Evolutionary conservation across 2,329 filamentous ascomycete genomes (phyloP), one percentile per base, ranked within the genome.

Genomic region (Blastomyces parvus): DNA sequence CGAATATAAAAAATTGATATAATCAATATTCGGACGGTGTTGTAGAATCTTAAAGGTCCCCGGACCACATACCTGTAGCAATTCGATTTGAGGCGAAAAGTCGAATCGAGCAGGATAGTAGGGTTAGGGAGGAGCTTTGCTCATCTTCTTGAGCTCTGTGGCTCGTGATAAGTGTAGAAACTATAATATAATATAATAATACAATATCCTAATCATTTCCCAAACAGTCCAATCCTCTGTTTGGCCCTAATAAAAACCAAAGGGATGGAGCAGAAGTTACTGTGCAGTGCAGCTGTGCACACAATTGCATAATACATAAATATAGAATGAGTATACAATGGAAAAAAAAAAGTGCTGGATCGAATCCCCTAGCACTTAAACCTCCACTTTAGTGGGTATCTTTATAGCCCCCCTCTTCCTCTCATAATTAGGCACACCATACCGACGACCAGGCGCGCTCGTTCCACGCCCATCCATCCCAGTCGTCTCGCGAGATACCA

Each of bases 381-480:
- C 77, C 67, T 83, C 80, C 58, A 87, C 84, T 66, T 77, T 80
- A 27, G 80, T 85, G 14, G 85, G 84, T 66, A 87, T 86, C 79
- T 87, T 87, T 69, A 86, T 77, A 66, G 80, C 76, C 30, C 84
- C 85, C 74, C 82, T 83, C 80, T 86, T 86, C 65, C 85, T 77
- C 66, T 87, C 85, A 69, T 84, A 76, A 68, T 81, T 81, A 59
- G 85, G 85, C 64, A 86, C 79, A 69, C 85, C 85, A 70, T 88
- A 88, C 67, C 84, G 77, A 68, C 79, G 81, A 17, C 85, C 85
- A 25, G 83, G 81, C 36, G 83, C 84, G 64, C 73, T 74, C 27
- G 75, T 72, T 40, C 79, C 79, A 68, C 83, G 79, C 11, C 84
- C 85, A 69, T 84, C 78, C 59, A 74, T 71, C 13, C 84, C 84